Base-by-base conservation (phyloP, 2,329 filamentous ascomycete genomes). In the Fusarium sp. region DNA sequence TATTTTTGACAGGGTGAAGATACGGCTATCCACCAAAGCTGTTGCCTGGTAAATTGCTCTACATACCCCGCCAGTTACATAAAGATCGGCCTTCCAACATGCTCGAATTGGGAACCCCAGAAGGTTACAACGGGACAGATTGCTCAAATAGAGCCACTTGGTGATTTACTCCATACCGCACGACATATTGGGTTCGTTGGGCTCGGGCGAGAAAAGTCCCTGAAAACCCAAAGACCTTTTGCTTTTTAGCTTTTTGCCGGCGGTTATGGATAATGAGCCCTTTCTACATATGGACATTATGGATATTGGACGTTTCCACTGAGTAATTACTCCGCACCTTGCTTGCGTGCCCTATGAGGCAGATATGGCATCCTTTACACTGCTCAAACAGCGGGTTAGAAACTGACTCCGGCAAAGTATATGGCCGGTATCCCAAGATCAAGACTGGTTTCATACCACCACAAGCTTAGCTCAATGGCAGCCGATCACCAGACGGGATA, bases 1-100 rank as follows among this genome's bases (percentile, higher is more conserved):
- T 54, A 27, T 47, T 23, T 23, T 19, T 33, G 14, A 37, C 35
- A 62, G 50, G 61, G 52, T 39, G 43, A 27, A 47, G 25, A 51
- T 54, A 56, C 49, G 47, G 41, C 41, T 41, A 22, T 43, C 46
- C 46, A 40, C 27, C 43, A 27, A 47, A 49, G 27, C 22, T 66
- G 47, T 33, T 61, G 51, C 43, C 47, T 67, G 52, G 47, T 33
- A 43, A n/a, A 54, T 45, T 23, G 37, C 17, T 20, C 20, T 30
- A 19, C 40, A 23, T 45, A 30, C 56, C 50, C 67, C 52, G 55
- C 48, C 44, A 54, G 58, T 49, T 59, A 73, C 60, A 73, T 73
- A 66, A 71, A 48, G 71, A 73, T 73, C 71, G 65, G 23, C 68
- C 48, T 56, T 35, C 13, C 43, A 51, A 54, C 60, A 54, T 19